A percentile compares a stretch with the other conserved stretches of the same genome.
phyloP scores from a whole-genome alignment of 2,329 filamentous ascomycete genomes.

The Xylaria digitata region DNA sequence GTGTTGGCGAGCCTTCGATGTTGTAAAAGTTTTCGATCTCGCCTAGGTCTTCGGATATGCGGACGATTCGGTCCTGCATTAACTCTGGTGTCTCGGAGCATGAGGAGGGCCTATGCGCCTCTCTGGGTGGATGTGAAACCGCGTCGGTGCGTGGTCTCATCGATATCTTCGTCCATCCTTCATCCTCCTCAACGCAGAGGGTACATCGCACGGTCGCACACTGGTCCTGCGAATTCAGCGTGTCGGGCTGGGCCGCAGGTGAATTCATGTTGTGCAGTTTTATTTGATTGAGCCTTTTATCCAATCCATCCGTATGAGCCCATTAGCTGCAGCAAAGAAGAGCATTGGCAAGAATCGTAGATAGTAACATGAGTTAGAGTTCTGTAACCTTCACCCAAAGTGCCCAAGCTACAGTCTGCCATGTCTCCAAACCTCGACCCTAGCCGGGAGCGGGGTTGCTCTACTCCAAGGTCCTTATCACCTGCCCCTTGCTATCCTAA shows the following conservation, averaged over 20 bases:
- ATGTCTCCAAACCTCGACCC: slow-evolving; percentile 12
- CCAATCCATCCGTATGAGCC: neutral
- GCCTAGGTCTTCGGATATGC: slow-evolving; percentile 58
- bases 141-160: neutral
- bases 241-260: neutral
- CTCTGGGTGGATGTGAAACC: neutral
- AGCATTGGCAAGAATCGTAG: neutral
- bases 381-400: neutral
- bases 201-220: neutral
- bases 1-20: slow-evolving; percentile 57
- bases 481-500: neutral
- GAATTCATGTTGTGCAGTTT: neutral
- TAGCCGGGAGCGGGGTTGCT: neutral
- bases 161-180: slow-evolving; percentile 32
- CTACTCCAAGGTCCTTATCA: neutral
- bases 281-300: neutral
- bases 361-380: neutral
- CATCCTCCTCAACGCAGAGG: slow-evolving; percentile 22
- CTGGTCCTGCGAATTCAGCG: neutral
- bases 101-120: neutral
- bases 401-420: neutral
- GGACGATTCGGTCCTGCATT: slow-evolving; percentile 55
- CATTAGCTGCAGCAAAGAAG: neutral
- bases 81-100: slow-evolving; percentile 23
- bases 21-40: slow-evolving; percentile 63